Conservation (phyloP, 345 rosid genomes). For the Noccaea caerulescens region DNA sequence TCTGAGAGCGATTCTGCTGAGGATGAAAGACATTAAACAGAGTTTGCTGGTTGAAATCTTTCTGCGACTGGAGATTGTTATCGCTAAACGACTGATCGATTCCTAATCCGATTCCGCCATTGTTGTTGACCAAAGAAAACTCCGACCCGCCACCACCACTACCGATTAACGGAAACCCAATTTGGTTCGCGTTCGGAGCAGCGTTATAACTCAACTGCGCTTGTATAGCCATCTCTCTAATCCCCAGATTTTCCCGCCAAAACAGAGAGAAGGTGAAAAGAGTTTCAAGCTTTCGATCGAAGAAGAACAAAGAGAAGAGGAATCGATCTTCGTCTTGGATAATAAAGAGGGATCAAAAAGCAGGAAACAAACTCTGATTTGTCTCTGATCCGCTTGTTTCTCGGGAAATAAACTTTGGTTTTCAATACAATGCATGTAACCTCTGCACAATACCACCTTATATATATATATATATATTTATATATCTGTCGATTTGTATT, state of each 20-base stretch:
- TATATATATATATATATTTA: neutral
- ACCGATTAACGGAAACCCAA: constrained; percentile 49
- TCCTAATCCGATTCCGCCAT: constrained; percentile 47
- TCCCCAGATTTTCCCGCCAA: neutral
- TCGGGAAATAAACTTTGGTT: constrained; percentile 34
- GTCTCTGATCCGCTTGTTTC: constrained; percentile 31
- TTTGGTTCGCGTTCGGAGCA: constrained; percentile 30
- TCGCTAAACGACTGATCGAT: constrained; percentile 32
- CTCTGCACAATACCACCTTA: constrained; percentile 24
- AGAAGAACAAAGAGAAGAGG: constrained; percentile 6
- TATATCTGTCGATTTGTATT: constrained; percentile 32
- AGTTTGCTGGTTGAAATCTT: constrained; percentile 46
- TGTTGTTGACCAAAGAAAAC: constrained; percentile 47
- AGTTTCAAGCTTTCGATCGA: constrained; percentile 21
- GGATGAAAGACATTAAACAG: constrained; percentile 31
- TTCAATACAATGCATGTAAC: constrained; percentile 44
- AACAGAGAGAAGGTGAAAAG: constrained; percentile 8
- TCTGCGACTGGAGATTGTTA: constrained; percentile 39
- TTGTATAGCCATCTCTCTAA: constrained; percentile 63
- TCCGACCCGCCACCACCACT: constrained; percentile 43
- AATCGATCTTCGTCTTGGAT: constrained; percentile 6
- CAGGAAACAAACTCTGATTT: constrained; percentile 25
- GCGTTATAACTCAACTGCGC: constrained; percentile 59
- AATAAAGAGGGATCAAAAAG: constrained; percentile 29
- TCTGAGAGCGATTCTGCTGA: constrained; percentile 29